Conservation (phyloP, 129 eudicot species). For the Lonicera japonica region DNA sequence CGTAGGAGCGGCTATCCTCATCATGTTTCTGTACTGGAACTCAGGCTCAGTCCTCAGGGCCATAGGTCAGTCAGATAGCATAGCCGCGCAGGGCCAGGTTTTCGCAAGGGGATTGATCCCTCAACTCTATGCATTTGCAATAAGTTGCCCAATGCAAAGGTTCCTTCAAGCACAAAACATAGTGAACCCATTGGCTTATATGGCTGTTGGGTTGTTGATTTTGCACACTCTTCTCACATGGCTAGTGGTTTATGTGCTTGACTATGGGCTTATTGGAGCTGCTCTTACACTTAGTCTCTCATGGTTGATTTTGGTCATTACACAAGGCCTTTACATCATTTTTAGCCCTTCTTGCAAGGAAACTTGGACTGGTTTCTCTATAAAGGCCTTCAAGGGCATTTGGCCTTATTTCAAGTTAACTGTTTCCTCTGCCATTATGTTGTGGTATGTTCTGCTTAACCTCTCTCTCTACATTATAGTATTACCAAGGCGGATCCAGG, state of each 20-base stretch:
- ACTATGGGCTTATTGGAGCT: conserved; percentile 32
- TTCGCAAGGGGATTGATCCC: conserved; percentile 33
- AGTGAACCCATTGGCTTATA: conserved; percentile 34
- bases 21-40: conserved; percentile 25
- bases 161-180: conserved; percentile 35
- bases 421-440: conserved; percentile 34
- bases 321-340: conserved; percentile 19
- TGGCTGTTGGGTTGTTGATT: conserved; percentile 22
- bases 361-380: conserved; percentile 34
- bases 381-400: conserved; percentile 22
- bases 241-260: conserved; percentile 22
- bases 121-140: conserved; percentile 33
- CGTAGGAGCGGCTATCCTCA: conserved; percentile 26
- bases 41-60: conserved; percentile 22
- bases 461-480: not conserved
- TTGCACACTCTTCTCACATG: conserved; percentile 26
- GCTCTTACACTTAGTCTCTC: conserved; percentile 27
- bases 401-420: conserved; percentile 40
- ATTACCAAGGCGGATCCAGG: too few species aligned
- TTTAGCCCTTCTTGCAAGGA: conserved; percentile 31
- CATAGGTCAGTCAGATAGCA: conserved; percentile 26
- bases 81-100: conserved; percentile 27
- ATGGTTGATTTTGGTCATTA: conserved; percentile 28
- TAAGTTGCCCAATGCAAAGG: conserved; percentile 34
- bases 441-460: conserved; percentile 17